These are phyloP conservation scores for Porphyra umbilicalis DNA, from an alignment of 31 red algal species.

Conservation along the genomic window DNA sequence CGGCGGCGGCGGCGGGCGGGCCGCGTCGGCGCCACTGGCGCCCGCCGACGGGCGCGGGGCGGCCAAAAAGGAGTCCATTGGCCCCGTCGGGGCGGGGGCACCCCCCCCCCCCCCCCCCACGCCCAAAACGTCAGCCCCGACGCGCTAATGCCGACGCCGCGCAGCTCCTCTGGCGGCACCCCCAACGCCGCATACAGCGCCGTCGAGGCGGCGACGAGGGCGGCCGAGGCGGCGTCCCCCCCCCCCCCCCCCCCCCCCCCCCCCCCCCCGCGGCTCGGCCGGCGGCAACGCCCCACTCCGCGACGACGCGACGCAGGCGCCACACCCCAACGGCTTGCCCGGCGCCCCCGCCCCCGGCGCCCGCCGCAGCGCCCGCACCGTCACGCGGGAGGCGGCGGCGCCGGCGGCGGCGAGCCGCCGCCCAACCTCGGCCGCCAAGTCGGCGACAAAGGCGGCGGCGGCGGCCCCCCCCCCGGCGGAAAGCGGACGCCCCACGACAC, in stretches of 20 bases:
- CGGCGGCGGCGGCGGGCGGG: not conserved
- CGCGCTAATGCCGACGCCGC: conserved; percentile 15
- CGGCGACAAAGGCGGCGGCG: conserved; percentile 56
- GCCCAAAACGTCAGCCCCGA: conserved; percentile 5
- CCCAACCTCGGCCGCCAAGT: conserved; percentile 61
- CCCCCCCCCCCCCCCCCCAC: not conserved
- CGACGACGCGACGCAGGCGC: conserved; percentile 6
- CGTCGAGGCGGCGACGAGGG: not conserved
- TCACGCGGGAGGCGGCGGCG: conserved; percentile 34
- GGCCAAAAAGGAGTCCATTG: not conserved
- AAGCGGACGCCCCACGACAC: conserved; percentile 93
- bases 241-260: no score
- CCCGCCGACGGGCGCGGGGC: not conserved
- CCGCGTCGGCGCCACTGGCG: not conserved
- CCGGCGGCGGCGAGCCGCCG: conserved; percentile 36
- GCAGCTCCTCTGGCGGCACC: conserved; percentile 16
- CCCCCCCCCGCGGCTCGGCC: no score
- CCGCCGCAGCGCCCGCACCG: conserved; percentile 25
- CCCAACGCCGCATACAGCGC: conserved; percentile 3
- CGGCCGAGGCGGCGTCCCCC: not conserved
- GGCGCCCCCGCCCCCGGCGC: conserved; percentile 3
- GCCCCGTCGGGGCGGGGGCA: not conserved
- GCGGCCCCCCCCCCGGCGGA: conserved; percentile 23
- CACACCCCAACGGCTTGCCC: conserved; percentile 6
- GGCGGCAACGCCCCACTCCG: not conserved